These are phyloP conservation scores for Pseudophaeomoniella oleicola DNA, from an alignment of 2,329 filamentous ascomycete species.

Conservation along the genomic window DNA sequence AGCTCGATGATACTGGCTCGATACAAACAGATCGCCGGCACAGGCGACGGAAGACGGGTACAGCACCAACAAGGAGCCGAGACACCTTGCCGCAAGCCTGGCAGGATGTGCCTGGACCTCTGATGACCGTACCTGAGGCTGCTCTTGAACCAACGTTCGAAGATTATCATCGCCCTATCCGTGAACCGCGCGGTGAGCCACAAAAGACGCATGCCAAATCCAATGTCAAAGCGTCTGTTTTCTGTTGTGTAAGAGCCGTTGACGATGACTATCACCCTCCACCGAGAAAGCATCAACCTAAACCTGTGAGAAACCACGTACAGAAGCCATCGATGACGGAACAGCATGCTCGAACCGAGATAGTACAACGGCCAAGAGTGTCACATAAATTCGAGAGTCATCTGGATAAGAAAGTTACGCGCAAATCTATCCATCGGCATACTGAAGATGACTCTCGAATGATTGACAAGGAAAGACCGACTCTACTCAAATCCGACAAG, in stretches of 20 bases:
- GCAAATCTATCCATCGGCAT: too few species aligned
- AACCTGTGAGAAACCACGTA: neutral
- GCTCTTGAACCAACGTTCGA: too few species aligned
- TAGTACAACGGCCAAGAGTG: conserved; percentile 3
- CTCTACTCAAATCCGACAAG: conserved; percentile 8
- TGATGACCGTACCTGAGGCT: conserved; percentile 28
- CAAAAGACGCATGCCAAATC: neutral
- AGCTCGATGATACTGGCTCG: conserved; percentile 32
- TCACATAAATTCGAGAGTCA: too few species aligned
- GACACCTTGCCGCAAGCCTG: conserved; percentile 25
- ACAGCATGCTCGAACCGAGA: neutral
- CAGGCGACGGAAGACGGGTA: conserved; percentile 8
- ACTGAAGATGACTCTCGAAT: too few species aligned
- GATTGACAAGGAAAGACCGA: too few species aligned
- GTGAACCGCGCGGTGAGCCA: too few species aligned
- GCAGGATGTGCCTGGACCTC: conserved; percentile 28
- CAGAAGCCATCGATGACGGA: neutral
- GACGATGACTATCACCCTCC: neutral
- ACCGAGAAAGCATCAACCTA: neutral
- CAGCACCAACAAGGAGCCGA: conserved; percentile 7
- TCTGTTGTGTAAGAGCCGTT: neutral
- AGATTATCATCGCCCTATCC: too few species aligned
- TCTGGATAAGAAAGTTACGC: too few species aligned
- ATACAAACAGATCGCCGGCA: conserved; percentile 11
- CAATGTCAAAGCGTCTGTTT: neutral